These are phyloP conservation scores for Salpingoeca rosetta DNA, from an alignment of 78 protist species.

Conservation along the genomic window DNA sequence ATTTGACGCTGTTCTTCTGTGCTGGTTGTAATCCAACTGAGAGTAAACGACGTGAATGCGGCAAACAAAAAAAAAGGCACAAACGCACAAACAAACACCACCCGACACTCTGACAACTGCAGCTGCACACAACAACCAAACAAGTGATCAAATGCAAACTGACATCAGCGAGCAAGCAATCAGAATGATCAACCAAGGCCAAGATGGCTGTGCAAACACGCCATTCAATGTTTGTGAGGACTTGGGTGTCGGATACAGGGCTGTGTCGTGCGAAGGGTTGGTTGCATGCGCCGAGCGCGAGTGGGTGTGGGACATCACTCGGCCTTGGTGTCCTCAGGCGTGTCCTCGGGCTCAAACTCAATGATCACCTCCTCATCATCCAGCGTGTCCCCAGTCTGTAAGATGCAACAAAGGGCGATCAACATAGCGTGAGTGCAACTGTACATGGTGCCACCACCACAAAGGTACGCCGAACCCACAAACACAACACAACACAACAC, in stretches of 20 bases:
- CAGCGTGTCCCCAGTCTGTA: background rate
- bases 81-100: background rate
- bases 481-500: background rate
- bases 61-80: background rate
- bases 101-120: background rate
- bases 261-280: no score
- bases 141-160: background rate
- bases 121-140: background rate
- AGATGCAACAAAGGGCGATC: background rate
- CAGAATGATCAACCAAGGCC: no score
- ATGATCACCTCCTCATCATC: constrained; percentile 5
- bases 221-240: no score
- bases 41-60: background rate
- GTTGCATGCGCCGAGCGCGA: no score
- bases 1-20: background rate
- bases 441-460: background rate
- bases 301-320: background rate
- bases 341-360: constrained; percentile 2
- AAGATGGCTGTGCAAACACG: no score
- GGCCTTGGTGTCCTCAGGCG: background rate
- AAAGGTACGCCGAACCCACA: background rate
- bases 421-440: background rate
- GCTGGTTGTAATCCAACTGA: background rate
- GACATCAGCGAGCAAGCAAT: background rate
- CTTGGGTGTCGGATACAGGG: no score